Evolutionary conservation across 257 asterid species (phyloP), one percentile per base, ranked within the genome.

Genomic region (Salvia rosmarinus): DNA sequence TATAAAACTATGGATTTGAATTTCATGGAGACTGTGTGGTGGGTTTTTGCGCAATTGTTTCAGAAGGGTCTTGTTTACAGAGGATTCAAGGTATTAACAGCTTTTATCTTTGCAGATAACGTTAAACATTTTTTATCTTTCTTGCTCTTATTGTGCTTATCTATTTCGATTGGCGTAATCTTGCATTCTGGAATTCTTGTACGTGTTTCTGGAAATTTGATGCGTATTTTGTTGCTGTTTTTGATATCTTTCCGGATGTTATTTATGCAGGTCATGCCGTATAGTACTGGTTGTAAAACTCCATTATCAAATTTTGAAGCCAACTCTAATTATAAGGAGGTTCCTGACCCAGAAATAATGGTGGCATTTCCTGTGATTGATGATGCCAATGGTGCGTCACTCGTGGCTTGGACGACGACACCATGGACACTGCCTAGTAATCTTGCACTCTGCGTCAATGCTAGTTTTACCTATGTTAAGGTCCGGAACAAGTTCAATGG

Each of bases 361-460:
- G 96, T 85, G 37, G 76, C 96, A 46, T 95, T 95, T 72, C 98
- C 99, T 10, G 75, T 91, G 17, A 25, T 88, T 51, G 97, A 82
- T 78, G 97, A 95, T 77, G 81, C 87, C 23, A 89, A 89, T 74
- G 80, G 89, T 67, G 97, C 98, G 5, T 77, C 85, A 72, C 82
- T 95, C 64, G 94, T 95, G 37, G 99, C 99, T 13, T 95, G 99
- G 99, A 95, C 99, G 16, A 95, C 99, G 0, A 95, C 99, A 4
- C 99, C 99, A 3, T 95, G 99, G 99, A 95, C 99, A 5, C 80
- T 95, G 71, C 99, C 99, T 17, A 88, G 96, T 57, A 95, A 95
- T 77, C 90, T 95, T 49, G 99, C 98, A 23, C 99, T 95, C 55
- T 95, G 99, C 23, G 97, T 95, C 71, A 95, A 95, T 75, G 86